These are phyloP conservation scores for Candida pseudocylindracea DNA, from an alignment of 1,139 yeast genomes.

Conservation along the genomic window DNA sequence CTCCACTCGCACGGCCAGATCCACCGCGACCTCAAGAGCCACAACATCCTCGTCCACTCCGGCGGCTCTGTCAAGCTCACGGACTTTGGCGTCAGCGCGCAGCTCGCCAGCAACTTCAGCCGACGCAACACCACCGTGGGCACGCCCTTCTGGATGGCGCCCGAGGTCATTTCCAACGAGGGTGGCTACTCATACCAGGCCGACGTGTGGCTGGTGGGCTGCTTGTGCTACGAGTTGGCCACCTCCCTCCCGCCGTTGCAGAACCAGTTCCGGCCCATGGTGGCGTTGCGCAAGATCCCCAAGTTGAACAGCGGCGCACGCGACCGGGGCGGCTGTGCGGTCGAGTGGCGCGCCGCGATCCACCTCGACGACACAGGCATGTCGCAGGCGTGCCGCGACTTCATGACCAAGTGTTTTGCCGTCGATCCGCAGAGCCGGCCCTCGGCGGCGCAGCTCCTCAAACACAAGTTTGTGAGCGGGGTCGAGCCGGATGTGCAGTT, in stretches of 20 bases:
- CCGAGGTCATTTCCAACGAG: conserved; percentile 76
- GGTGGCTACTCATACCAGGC: conserved; percentile 59
- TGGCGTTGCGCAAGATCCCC: conserved; percentile 22
- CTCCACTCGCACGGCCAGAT: conserved; percentile 62
- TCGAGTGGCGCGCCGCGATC: conserved; percentile 13
- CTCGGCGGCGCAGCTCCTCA: conserved; percentile 30
- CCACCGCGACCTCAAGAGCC: conserved; percentile 76
- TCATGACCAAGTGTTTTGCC: conserved; percentile 38
- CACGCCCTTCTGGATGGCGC: conserved; percentile 99
- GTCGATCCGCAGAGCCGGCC: conserved; percentile 39
- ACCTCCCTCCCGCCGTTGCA: conserved; percentile 70
- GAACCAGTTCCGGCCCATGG: conserved; percentile 50
- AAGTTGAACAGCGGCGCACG: too few relatives aligned
- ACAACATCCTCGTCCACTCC: conserved; percentile 47
- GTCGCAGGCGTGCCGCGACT: conserved; percentile 20
- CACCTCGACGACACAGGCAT: conserved; percentile 6
- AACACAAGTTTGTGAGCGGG: too few relatives aligned
- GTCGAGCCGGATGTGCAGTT: too few relatives aligned
- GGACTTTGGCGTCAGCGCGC: conserved; percentile 93
- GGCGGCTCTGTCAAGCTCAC: conserved; percentile 75
- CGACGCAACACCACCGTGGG: conserved; percentile 85
- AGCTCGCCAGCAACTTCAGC: conserved; percentile 54
- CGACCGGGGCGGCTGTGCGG: conserved; percentile 6
- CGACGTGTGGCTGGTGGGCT: conserved; percentile 92
- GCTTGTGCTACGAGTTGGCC: conserved; percentile 70